A percentile compares a stretch with the other conserved stretches of the same genome.
Conservation (phyloP, 371 early-diverging fungal species). For the Saksenaea oblongispora region DNA sequence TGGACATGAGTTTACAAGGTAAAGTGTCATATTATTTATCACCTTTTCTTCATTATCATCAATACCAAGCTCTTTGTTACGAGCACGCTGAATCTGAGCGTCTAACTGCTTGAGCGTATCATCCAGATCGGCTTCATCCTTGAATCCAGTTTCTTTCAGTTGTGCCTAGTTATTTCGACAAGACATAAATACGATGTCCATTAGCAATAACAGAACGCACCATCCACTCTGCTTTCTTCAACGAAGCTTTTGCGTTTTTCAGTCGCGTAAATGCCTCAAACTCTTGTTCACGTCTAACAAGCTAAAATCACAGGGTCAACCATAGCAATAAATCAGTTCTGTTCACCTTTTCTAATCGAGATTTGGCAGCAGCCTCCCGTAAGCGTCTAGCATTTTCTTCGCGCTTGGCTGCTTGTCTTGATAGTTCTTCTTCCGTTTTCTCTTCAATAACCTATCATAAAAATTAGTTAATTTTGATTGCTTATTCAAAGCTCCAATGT, state of each 20-base stretch:
- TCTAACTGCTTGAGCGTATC: slow-evolving; percentile 71
- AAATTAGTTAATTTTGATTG: background rate
- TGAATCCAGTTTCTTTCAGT: slow-evolving; percentile 66
- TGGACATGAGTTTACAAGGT: background rate
- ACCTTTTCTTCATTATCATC: slow-evolving; percentile 77
- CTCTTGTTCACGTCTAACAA: slow-evolving; percentile 58
- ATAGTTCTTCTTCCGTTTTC: slow-evolving; percentile 78
- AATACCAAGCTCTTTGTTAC: slow-evolving; percentile 80
- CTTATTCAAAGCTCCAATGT: background rate
- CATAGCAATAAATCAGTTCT: background rate
- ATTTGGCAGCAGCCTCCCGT: slow-evolving; percentile 78
- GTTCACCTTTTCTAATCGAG: slow-evolving; percentile 77
- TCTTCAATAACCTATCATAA: slow-evolving; percentile 56
- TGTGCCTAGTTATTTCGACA: slow-evolving; percentile 45
- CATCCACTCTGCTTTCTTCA: slow-evolving; percentile 58
- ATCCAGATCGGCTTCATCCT: slow-evolving; percentile 75
- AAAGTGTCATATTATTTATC: background rate
- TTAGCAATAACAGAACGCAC: slow-evolving; percentile 22
- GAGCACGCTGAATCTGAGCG: slow-evolving; percentile 65
- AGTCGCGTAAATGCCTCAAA: slow-evolving; percentile 60
- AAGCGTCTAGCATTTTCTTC: slow-evolving; percentile 75
- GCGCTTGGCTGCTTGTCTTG: slow-evolving; percentile 69
- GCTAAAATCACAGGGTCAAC: slow-evolving; percentile 15
- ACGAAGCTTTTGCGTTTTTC: slow-evolving; percentile 49
- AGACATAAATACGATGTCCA: background rate